A percentile compares a stretch with the other conserved stretches of the same genome.
Evolutionary conservation across 352 stramenopile species (phyloP).

Genomic region (Globisporangium canariense): DNA sequence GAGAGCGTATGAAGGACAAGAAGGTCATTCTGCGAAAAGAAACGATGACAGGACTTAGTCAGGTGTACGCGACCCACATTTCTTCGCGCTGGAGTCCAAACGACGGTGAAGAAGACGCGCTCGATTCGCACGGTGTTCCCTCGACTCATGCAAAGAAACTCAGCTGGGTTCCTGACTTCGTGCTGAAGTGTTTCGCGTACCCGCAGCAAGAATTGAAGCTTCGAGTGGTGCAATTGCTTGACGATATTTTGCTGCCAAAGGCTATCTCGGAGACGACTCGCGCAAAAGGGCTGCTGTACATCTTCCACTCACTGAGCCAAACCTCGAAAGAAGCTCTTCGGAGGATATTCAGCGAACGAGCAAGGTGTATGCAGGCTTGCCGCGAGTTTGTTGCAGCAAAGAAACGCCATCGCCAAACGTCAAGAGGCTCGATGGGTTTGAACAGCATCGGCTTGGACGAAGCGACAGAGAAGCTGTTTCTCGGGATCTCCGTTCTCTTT

Average conservation of each 20-base stretch:
- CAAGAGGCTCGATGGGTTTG: conserved; percentile 14
- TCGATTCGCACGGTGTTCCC: conserved; percentile 32
- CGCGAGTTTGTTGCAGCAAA: conserved; percentile 47
- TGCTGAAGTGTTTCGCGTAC: conserved; percentile 86
- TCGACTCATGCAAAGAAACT: conserved; percentile 55
- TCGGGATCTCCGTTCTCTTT: conserved; percentile 49
- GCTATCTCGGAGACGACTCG: conserved; percentile 41
- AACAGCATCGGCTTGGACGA: conserved; percentile 20
- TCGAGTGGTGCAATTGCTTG: conserved; percentile 75
- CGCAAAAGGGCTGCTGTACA: conserved; percentile 66
- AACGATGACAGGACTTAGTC: conserved; percentile 85
- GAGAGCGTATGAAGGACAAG: conserved; percentile 89
- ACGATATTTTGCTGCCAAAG: conserved; percentile 84
- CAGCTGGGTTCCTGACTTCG: conserved; percentile 78
- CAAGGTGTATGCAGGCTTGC: conserved; percentile 38
- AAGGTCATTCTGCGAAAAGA: conserved; percentile 77
- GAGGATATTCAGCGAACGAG: conserved; percentile 60
- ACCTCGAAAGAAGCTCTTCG: conserved; percentile 68
- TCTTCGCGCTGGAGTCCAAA: conserved; percentile 47
- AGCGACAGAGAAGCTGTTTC: conserved; percentile 31
- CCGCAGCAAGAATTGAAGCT: conserved; percentile 80
- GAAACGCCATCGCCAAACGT: conserved; percentile 30
- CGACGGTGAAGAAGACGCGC: conserved; percentile 18
- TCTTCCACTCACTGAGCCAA: conserved; percentile 65
- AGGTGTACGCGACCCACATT: conserved; percentile 76